These are phyloP conservation scores for Nakaseomyces delphensis DNA, from an alignment of 1,139 yeast genomes.

Conservation along the genomic window DNA sequence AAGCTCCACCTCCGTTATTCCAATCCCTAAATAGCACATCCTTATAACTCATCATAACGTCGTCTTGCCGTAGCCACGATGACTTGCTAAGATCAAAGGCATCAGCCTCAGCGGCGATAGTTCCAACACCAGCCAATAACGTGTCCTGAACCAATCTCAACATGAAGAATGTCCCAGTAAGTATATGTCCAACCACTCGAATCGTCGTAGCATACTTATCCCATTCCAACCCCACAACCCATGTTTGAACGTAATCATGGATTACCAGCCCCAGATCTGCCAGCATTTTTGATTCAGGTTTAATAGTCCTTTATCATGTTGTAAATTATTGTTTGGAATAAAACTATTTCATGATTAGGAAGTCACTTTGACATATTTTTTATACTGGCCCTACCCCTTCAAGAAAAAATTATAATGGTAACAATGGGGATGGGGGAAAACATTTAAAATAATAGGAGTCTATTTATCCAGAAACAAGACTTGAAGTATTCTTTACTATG, in stretches of 20 bases:
- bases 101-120: conserved; percentile 19
- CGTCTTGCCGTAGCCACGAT: conserved; percentile 13
- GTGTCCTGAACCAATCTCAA: conserved; percentile 32
- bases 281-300: too few relatives aligned
- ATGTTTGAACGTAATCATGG: not conserved
- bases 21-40: conserved; percentile 1
- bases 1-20: conserved; percentile 1
- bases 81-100: conserved; percentile 29
- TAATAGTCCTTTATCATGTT: too few relatives aligned
- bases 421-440: too few relatives aligned
- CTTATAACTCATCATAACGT: not conserved
- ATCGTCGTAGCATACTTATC: conserved; percentile 46
- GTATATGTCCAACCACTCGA: conserved; percentile 39
- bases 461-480: too few relatives aligned
- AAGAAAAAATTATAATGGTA: too few relatives aligned
- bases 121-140: conserved; percentile 23
- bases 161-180: conserved; percentile 31
- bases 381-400: too few relatives aligned
- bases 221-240: conserved; percentile 45
- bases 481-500: not conserved
- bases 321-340: too few relatives aligned
- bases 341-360: too few relatives aligned
- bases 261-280: conserved; percentile 1
- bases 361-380: too few relatives aligned
- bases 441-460: too few relatives aligned